Evolutionary conservation across 768 basidiomycete genomes (phyloP).

Genomic region (Lentinula guzmanii): DNA sequence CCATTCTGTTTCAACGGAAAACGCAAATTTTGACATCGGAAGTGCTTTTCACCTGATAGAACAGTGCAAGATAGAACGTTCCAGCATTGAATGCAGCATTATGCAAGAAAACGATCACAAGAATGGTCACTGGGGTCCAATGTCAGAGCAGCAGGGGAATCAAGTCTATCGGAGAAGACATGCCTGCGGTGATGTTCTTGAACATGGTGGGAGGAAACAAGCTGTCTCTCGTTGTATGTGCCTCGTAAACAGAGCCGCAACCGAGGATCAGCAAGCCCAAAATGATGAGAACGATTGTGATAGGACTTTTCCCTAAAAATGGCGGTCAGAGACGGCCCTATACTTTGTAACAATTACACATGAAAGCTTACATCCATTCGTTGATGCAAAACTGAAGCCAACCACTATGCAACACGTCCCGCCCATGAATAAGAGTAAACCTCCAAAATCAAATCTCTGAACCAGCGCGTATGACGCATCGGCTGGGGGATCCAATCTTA

Average conservation of each 20-base stretch:
- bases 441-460: constrained; percentile 67
- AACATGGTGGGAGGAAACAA: constrained; percentile 67
- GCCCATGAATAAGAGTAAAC: constrained; percentile 70
- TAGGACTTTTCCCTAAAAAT: constrained; percentile 52
- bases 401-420: constrained; percentile 72
- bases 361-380: constrained; percentile 54
- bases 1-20: constrained; percentile 2
- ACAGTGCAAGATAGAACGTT: constrained; percentile 81
- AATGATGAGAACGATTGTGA: constrained; percentile 55
- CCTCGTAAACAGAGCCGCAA: constrained; percentile 63
- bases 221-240: constrained; percentile 57
- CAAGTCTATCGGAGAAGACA: constrained; percentile 13
- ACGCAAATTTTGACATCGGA: constrained; percentile 3
- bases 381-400: constrained; percentile 73
- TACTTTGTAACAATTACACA: constrained; percentile 9
- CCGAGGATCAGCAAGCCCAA: constrained; percentile 50
- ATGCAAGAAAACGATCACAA: constrained; percentile 71
- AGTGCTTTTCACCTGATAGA: constrained; percentile 58
- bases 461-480: constrained; percentile 44
- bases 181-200: constrained; percentile 54
- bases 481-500: constrained; percentile 38
- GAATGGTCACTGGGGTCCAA: constrained; percentile 46
- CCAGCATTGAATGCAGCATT: constrained; percentile 80
- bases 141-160: not conserved
- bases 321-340: constrained; percentile 2